Conservation (phyloP, 1,139 yeast species). For the Sugiyamaella pinicola region DNA sequence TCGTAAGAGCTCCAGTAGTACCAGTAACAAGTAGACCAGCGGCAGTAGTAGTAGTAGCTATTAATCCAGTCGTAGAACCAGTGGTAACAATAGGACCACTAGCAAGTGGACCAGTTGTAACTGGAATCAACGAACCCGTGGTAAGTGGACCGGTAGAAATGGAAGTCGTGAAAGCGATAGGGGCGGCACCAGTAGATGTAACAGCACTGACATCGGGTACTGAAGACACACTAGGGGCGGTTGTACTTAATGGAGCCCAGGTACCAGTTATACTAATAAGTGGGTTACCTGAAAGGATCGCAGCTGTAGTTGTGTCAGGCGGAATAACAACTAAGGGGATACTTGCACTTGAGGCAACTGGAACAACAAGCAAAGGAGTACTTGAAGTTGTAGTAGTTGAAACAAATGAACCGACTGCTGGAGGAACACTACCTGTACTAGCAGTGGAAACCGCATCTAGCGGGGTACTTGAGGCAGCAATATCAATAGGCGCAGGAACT, state of each 20-base stretch:
- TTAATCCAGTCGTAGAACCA: conserved; percentile 17
- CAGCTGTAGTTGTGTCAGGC: not conserved
- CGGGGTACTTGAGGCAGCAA: conserved; percentile 10
- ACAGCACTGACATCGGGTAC: not conserved
- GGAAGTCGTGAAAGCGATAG: conserved; percentile 13
- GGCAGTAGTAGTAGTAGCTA: not conserved
- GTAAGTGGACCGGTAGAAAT: conserved; percentile 18
- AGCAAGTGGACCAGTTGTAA: conserved; percentile 2
- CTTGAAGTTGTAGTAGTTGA: conserved; percentile 6
- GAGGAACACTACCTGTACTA: not conserved
- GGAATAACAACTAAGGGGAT: too few relatives aligned
- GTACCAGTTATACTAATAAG: conserved; percentile 11
- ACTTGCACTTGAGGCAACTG: conserved; percentile 14
- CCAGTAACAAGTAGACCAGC: too few relatives aligned
- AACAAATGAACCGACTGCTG: not conserved
- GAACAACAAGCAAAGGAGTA: conserved; percentile 4
- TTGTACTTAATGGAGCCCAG: conserved; percentile 9
- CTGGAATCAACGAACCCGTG: conserved; percentile 15
- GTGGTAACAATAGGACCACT: conserved; percentile 12
- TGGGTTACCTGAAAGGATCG: conserved; percentile 15
- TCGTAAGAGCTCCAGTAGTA: not conserved
- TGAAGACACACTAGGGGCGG: not conserved
- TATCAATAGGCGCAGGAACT: not conserved
- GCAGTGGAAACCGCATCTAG: not conserved
- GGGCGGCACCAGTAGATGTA: not conserved